Percentiles rank a stretch among this genome's conserved stretches.
These are phyloP conservation scores for Backusella morwellensis DNA, from an alignment of 192 early-diverging fungal species.

Conservation along the genomic window DNA sequence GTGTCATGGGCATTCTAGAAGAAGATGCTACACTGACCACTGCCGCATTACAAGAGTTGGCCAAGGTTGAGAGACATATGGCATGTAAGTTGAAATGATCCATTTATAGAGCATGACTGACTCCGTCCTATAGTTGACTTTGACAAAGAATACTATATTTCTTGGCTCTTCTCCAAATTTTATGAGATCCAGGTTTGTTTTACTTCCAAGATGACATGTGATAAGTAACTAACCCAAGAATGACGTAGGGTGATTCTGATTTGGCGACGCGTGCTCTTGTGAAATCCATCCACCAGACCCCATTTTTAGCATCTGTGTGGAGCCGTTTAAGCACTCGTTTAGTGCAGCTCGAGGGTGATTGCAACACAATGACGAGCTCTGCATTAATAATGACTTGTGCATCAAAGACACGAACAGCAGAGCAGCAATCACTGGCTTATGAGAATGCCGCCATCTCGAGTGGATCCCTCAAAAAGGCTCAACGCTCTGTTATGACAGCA, in stretches of 20 bases:
- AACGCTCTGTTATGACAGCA: constrained; percentile 43
- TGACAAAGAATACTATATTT: constrained; percentile 27
- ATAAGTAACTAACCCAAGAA: neutral
- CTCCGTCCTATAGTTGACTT: constrained; percentile 7
- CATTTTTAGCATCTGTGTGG: constrained; percentile 39
- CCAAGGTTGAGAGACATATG: constrained; percentile 50
- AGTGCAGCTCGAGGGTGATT: neutral
- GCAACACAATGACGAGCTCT: constrained; percentile 33
- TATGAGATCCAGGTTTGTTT: constrained; percentile 25
- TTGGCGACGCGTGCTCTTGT: constrained; percentile 35
- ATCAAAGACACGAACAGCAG: constrained; percentile 26
- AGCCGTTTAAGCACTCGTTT: constrained; percentile 38
- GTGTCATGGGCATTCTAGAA: constrained; percentile 66
- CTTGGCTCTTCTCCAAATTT: constrained; percentile 24
- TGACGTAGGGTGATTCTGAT: constrained; percentile 19
- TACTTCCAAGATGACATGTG: neutral
- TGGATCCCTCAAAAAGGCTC: constrained; percentile 14
- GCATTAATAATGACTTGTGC: constrained; percentile 26
- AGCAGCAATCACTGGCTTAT: constrained; percentile 35
- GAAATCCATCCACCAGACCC: constrained; percentile 44
- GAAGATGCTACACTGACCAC: constrained; percentile 60
- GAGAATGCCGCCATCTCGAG: constrained; percentile 29
- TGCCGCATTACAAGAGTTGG: constrained; percentile 62
- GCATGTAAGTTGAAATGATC: constrained; percentile 26
- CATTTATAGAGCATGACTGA: neutral